Base-by-base conservation (phyloP, 176 grass and related monocot genomes). In the Saccharum spontaneum region DNA sequence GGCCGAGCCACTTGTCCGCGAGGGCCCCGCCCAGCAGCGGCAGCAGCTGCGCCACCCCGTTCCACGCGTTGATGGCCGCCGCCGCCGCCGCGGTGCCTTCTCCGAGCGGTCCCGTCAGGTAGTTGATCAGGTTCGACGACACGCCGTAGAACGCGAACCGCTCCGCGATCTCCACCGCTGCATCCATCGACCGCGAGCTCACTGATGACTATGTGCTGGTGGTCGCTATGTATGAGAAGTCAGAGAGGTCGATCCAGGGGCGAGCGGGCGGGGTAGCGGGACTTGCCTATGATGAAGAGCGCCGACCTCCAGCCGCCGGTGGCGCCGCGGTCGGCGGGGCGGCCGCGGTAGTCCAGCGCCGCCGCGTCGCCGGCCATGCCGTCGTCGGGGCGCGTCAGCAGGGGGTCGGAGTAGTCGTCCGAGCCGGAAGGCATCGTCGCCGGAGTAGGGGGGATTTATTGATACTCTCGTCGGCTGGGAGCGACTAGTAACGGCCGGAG, bases 261-360 rank as follows among this genome's bases (percentile, higher is more conserved):
- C 20, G 1, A n/a, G 44, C 44, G 11, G 6, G 48, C 14, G 13
- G 13, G 16, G 2, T 0, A 59, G 54, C 7, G n/a, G 1, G 10
- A 70, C 55, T 87, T 84, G 82, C 91, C 91, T 85, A 93, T 90
- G 85, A 93, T 82, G 91, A 93, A 93, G 81, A 87, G 84, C 16
- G 88, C 88, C 14, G 88, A 81, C 14, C 67, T 31, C 91, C 91
- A 90, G 50, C 91, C 77, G 73, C 88, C 88, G 73, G 91, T 85
- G 82, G 85, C 24, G 73, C 66, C 46, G 81, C 66, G 85, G 88
- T 38, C 45, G 59, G 83, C 83, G 41, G 88, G 85, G 6, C 46
- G 91, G 88, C 88, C 85, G 81, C 73, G 78, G 85, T 88, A 83
- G 91, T 93, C 91, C 20, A 85, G 70, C 22, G 73, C 36, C 9